Percentiles rank a stretch among this genome's conserved stretches.
Evolutionary conservation across 2,329 filamentous ascomycete species (phyloP).

Genomic region (Stagonosporopsis vannaccii): DNA sequence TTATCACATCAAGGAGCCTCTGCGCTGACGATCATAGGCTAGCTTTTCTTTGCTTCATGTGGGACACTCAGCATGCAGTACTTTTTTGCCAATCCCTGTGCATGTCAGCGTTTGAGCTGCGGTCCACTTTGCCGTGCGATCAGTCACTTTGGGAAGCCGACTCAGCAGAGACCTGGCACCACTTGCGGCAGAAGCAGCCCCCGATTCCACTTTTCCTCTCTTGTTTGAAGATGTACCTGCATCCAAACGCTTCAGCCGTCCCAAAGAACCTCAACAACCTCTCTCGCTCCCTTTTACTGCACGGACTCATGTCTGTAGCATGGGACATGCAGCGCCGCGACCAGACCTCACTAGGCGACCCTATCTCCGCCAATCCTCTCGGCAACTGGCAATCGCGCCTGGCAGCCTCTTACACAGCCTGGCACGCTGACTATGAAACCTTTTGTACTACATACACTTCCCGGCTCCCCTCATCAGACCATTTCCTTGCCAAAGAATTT

Average conservation of each 20-base stretch:
- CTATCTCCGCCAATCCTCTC: conserved; percentile 46
- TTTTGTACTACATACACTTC: conserved; percentile 53
- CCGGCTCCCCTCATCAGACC: conserved; percentile 35
- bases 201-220: conserved; percentile 57
- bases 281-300: conserved; percentile 63
- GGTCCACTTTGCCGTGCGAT: conserved; percentile 63
- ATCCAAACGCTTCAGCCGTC: conserved; percentile 44
- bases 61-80: conserved; percentile 71
- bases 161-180: conserved; percentile 60
- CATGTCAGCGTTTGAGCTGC: conserved; percentile 70
- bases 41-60: conserved; percentile 69
- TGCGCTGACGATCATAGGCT: conserved; percentile 45
- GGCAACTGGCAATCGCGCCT: conserved; percentile 62
- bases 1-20: background rate
- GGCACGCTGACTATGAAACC: conserved; percentile 65
- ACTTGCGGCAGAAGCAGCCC: conserved; percentile 50
- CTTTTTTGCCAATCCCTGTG: conserved; percentile 71
- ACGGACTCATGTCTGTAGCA: conserved; percentile 68
- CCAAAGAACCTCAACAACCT: conserved; percentile 59
- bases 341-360: conserved; percentile 63
- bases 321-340: conserved; percentile 70
- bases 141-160: conserved; percentile 65
- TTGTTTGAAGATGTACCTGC: conserved; percentile 65
- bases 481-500: conserved; percentile 52
- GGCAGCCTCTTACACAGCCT: conserved; percentile 62